These are phyloP conservation scores for Trifolium subterraneum DNA, from an alignment of 306 rosid genomes.

Conservation along the genomic window DNA sequence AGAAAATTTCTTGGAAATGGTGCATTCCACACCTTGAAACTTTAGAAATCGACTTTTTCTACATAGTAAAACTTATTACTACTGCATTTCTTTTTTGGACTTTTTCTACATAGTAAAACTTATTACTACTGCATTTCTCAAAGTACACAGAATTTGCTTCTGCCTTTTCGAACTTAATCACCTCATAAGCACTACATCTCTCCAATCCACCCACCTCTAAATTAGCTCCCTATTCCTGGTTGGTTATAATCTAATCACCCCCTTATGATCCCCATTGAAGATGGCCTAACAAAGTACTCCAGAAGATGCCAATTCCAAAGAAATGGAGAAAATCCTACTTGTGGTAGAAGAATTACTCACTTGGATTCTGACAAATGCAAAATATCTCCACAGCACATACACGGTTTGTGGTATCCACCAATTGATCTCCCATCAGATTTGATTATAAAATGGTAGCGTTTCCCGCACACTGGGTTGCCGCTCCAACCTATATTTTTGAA, in stretches of 20 bases:
- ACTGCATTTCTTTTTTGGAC: no score
- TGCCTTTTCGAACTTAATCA: neutral
- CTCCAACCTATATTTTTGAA: slow-evolving; percentile 73
- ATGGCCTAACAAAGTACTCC: neutral
- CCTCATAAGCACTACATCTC: neutral
- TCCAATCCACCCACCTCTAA: no score
- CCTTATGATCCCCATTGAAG: neutral
- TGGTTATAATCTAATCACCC: neutral
- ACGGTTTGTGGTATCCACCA: slow-evolving; percentile 96
- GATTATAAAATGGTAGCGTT: slow-evolving; percentile 92
- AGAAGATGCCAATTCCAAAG: slow-evolving; percentile 5
- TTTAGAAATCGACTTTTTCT: no score
- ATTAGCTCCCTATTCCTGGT: neutral
- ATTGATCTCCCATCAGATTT: slow-evolving; percentile 91
- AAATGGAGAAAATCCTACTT: neutral
- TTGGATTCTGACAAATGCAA: slow-evolving; percentile 92
- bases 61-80: no score
- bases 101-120: no score
- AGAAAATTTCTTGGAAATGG: no score
- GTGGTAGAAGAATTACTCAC: slow-evolving; percentile 56
- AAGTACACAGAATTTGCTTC: neutral
- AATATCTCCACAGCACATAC: slow-evolving; percentile 96
- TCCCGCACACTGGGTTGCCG: slow-evolving; percentile 89
- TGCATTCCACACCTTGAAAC: no score
- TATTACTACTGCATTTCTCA: no score